Evolutionary conservation across 805 yeast species (phyloP), one percentile per base, ranked within the genome.

Genomic region (Starmerella floris): DNA sequence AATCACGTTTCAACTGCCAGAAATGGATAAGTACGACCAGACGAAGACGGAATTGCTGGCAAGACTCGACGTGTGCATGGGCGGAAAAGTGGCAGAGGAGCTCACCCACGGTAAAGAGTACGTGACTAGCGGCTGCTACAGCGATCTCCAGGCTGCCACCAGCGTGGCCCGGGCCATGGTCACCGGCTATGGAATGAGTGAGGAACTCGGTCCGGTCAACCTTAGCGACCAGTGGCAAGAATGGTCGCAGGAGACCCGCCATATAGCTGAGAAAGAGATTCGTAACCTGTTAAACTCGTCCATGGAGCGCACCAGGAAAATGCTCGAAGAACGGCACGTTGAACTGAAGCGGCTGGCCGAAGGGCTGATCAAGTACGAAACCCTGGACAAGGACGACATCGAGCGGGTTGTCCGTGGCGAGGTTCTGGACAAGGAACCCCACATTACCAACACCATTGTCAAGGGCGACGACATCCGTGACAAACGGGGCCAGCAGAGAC

Each of bases 71-170:
- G 98, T 91, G 39, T 85, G 95, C 60, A 91, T 91, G 98, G 99
- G 98, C 47, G 99, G 99, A 50, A 87, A 87, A 61, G 77, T 85
- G 45, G 98, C 98, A 25, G 99, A 91, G 67, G 96, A 88, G 59
- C 68, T 83, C 69, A 71, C 82, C 39, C 83, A 83, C 58, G 98
- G 98, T 2, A 72, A 77, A 36, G 95, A 83, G 43, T 83, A 87
- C 58, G 94, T 91, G 11, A 88, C 97, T 3, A 76, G 88, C 55
- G 98, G 98, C 6, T 91, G 97, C 65, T 80, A 94, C 1, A 78
- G 91, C 9, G 99, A 91, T 62, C 73, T 91, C 56, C 73, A 79
- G 47, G 76, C 72, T 53, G 99, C 99, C 16, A 91, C 98, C 0
- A 70, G 75, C 43, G 85, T 84, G 44, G 98, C 98, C 2, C 72